Base-by-base conservation (phyloP, 495 filamentous ascomycete genomes). In the Daldinia concentrica region DNA sequence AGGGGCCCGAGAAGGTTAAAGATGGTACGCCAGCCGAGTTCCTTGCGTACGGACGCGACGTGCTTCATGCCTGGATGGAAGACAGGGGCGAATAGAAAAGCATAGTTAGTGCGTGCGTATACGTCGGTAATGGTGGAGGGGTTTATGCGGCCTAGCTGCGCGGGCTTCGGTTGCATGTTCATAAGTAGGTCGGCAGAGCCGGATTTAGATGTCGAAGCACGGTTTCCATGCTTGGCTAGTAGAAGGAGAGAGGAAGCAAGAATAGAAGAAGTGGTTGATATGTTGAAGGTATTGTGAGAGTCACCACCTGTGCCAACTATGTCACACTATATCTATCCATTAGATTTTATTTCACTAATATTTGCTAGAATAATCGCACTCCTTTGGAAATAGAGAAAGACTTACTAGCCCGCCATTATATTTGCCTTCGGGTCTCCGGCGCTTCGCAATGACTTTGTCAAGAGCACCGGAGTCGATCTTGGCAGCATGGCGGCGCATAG, bases 271-370 rank as follows among this genome's bases (percentile, higher is more conserved):
- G 95, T 97, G 3, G 95, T 98, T 71, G 90, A 93, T 78, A 99
- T 93, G 79, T 99, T 99, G 88, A 97, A 98, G 19, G 96, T 99
- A 78, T 93, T 91, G 83, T 98, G 93, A 34, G 91, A 90, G 82
- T 98, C 95, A 76, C 96, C 96, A 57, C 96, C 96, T 14, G 96
- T 99, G 74, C 96, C 96, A 51, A 98, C 96, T 74, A 99, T 97
- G 79, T 99, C 96, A 80, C 94, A 95, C 90, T 94, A 68, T 56
- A 45, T 15, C 15, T 15, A 3, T 50, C 8, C 22, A 26, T 41
- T 22, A 36, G 48, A 30, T 58, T n/a, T 64, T 11, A 36, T 55
- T 36, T 48, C 55, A 45, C 62, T 60, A 68, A 69, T 24, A 45
- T 39, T n/a, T 54, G 32, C 0, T 48, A 29, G 9, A 12, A 30